Evolutionary conservation across 306 rosid species (phyloP).

Genomic region (Inga laurina): DNA sequence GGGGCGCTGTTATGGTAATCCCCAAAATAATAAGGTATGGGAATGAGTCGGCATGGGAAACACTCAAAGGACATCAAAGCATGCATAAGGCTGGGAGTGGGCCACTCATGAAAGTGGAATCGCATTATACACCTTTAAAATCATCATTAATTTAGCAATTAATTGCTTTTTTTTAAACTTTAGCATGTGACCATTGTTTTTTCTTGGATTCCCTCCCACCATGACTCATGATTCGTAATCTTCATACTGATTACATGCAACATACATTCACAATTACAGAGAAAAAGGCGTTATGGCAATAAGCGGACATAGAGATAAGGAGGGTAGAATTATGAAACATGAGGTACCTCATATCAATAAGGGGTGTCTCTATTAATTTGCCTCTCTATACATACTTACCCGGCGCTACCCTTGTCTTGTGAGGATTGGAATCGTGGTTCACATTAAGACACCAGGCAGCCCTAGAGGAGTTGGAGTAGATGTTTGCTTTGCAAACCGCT

Average conservation of each 20-base stretch:
- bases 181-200: background rate
- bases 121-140: background rate
- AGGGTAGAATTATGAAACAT: too few species aligned
- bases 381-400: constrained; percentile 52
- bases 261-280: background rate
- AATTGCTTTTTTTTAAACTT: background rate
- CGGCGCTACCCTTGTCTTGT: constrained; percentile 68
- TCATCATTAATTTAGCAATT: background rate
- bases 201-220: background rate
- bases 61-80: background rate
- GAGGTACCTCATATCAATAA: too few species aligned
- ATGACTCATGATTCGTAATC: too few species aligned
- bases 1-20: too few species aligned
- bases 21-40: too few species aligned
- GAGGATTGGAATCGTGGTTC: constrained; percentile 72
- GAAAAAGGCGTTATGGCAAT: too few species aligned
- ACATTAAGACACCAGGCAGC: constrained; percentile 56
- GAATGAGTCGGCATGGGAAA: background rate
- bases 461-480: too few species aligned
- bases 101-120: background rate
- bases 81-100: background rate
- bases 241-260: background rate
- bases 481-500: too few species aligned
- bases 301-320: too few species aligned
- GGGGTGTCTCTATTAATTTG: too few species aligned